Evolutionary conservation across 768 basidiomycete species (phyloP).

Genomic region (Naematelia encephala): DNA sequence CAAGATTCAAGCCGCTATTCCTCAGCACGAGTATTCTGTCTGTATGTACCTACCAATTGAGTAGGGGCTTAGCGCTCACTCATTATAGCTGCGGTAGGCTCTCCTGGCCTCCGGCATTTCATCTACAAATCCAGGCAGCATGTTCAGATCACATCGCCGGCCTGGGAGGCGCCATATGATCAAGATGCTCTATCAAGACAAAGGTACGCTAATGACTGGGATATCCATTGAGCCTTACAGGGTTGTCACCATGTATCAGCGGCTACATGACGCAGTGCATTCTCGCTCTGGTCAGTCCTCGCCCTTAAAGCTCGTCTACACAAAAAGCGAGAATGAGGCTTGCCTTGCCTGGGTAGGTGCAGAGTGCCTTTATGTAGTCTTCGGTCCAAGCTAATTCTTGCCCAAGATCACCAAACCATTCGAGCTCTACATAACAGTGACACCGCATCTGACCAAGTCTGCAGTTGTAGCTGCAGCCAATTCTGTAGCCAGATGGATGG

Average conservation of each 20-base stretch:
- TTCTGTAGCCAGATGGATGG: slow-evolving; percentile 82
- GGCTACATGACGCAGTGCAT: slow-evolving; percentile 81
- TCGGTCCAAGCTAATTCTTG: neutral
- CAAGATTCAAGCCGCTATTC: slow-evolving; percentile 54
- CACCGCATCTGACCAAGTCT: slow-evolving; percentile 79
- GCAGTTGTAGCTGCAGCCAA: slow-evolving; percentile 86
- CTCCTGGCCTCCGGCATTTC: slow-evolving; percentile 89
- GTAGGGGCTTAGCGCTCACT: neutral
- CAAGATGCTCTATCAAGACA: slow-evolving; percentile 57
- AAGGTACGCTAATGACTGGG: slow-evolving; percentile 54
- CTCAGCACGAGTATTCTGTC: slow-evolving; percentile 52
- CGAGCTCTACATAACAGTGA: slow-evolving; percentile 80
- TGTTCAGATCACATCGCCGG: slow-evolving; percentile 83
- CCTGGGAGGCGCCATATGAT: slow-evolving; percentile 83
- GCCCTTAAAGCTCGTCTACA: slow-evolving; percentile 78
- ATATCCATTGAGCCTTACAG: slow-evolving; percentile 52
- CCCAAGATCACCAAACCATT: slow-evolving; percentile 85
- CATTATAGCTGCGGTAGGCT: slow-evolving; percentile 65
- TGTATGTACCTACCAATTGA: slow-evolving; percentile 14
- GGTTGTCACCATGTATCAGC: slow-evolving; percentile 81
- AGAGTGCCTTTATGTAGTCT: too few species aligned
- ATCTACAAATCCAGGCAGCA: slow-evolving; percentile 85
- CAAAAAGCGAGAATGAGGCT: slow-evolving; percentile 78
- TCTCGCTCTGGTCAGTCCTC: slow-evolving; percentile 74
- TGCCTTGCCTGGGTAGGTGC: slow-evolving; percentile 93